Evolutionary conservation across 2,329 filamentous ascomycete species (phyloP).

Genomic region (Laburnicola sp.): DNA sequence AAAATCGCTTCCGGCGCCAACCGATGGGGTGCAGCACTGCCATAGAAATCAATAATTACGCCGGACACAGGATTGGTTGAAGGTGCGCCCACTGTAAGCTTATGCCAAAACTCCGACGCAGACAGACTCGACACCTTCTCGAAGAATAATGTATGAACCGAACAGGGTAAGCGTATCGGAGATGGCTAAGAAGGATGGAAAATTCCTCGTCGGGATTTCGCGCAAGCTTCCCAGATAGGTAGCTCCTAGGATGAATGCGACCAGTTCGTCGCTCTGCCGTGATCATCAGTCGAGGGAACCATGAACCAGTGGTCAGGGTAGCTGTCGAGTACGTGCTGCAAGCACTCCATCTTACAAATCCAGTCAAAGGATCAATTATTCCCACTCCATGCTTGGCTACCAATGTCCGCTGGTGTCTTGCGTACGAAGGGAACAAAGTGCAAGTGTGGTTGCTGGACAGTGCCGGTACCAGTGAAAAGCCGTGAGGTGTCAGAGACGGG

Average conservation of each 20-base stretch:
- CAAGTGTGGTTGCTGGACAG: background rate
- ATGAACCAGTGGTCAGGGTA: background rate
- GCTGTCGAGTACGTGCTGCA: background rate
- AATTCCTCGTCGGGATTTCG: background rate
- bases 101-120: slow-evolving; percentile 5
- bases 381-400: background rate
- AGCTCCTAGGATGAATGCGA: background rate
- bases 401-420: slow-evolving; percentile 4
- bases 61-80: background rate
- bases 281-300: background rate
- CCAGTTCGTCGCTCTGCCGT: slow-evolving; percentile 2
- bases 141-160: slow-evolving; percentile 1
- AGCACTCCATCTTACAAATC: background rate
- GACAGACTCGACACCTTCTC: slow-evolving; percentile 2
- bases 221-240: slow-evolving; percentile 7
- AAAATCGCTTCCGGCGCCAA: background rate
- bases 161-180: slow-evolving; percentile 1
- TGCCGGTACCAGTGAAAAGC: background rate
- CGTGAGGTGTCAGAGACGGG: background rate
- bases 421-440: background rate
- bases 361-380: background rate
- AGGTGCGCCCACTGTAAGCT: slow-evolving; percentile 2
- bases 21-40: background rate
- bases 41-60: slow-evolving; percentile 7
- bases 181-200: background rate